phyloP scores from a whole-genome alignment of 2,329 filamentous ascomycete genomes.

The Fusarium chuoi region DNA sequence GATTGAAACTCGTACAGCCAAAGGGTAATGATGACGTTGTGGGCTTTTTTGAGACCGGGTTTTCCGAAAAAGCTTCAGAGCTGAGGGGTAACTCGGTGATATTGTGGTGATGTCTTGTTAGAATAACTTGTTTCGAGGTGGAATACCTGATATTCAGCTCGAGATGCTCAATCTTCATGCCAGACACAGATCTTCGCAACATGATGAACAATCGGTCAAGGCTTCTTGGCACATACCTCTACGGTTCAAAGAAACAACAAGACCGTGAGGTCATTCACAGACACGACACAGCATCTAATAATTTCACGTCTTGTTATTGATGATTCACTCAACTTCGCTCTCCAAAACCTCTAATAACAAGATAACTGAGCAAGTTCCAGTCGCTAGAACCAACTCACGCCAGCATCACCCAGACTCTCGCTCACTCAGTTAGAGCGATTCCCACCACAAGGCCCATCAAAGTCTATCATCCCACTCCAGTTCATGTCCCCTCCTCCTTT shows the following conservation, averaged over 20 bases:
- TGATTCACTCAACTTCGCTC: constrained; percentile 36
- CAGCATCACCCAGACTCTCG: not conserved
- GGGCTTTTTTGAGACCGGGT: not conserved
- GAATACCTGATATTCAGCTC: not conserved
- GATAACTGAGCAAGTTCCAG: constrained; percentile 21
- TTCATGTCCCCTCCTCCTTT: not conserved
- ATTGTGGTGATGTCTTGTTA: not conserved
- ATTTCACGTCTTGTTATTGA: constrained; percentile 37
- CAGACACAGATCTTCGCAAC: not conserved
- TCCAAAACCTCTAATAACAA: constrained; percentile 34
- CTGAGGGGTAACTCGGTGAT: constrained; percentile 2
- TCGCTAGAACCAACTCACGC: not conserved
- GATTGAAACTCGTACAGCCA: not conserved
- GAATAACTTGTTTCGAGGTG: not conserved
- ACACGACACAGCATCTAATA: not conserved
- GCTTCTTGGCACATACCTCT: not conserved
- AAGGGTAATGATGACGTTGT: constrained; percentile 33
- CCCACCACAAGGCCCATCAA: constrained; percentile 11
- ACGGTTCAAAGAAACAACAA: not conserved
- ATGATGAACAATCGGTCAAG: not conserved
- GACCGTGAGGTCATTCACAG: not conserved
- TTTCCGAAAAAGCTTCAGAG: constrained; percentile 1
- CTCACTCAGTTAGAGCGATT: constrained; percentile 9
- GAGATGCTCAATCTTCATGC: not conserved
- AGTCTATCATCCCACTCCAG: constrained; percentile 25